Evolutionary conservation across 1,284 basidiomycete species (phyloP), one percentile per base, ranked within the genome.

Genomic region (Papiliotrema laurentii): DNA sequence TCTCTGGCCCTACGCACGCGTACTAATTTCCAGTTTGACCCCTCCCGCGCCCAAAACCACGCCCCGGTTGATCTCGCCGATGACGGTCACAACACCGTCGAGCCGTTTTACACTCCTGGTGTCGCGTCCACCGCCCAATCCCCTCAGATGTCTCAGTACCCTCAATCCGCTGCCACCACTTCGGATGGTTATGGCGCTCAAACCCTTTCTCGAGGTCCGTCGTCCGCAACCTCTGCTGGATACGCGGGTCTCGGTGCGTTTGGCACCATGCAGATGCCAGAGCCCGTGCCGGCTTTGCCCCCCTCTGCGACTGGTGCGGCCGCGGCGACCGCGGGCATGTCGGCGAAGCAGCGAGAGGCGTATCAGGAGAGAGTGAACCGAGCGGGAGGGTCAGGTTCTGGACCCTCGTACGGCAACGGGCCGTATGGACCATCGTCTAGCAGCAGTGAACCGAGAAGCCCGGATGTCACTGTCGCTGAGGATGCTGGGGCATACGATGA

Each of bases 71-170:
- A 74, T 45, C 60, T 74, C 5, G 61, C 56, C 41, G 68, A 71
- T 42, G 43, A 39, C 7, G 58, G 58, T 10, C 53, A 55, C 9
- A 60, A 62, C 4, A 56, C 56, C 13, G 63, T 73, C 38, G 67
- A 70, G 27, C 70, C 72, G 7, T 72, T 65, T 63, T 67, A 64
- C 47, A 51, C 60, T 10, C 59, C 60, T 6, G 69, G 69, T 9
- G 56, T 66, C 25, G 68, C 66, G 6, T 61, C 64, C 4, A 63
- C 66, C 18, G 53, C 54, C 26, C 44, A 46, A 9, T 63, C 61
- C 9, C 69, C 69, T 11, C 53, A 72, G 53, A 73, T 72, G 69
- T 51, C 62, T 6, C 69, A 74, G 50, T 65, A 68, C 51, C 57
- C 56, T 36, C 51, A 54, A 19, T 61, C 59, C 18, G 61, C 58